Percentiles rank a stretch among this genome's conserved stretches.
Conservation (phyloP, 148 eudicot genomes). For the Camellia sinensis region DNA sequence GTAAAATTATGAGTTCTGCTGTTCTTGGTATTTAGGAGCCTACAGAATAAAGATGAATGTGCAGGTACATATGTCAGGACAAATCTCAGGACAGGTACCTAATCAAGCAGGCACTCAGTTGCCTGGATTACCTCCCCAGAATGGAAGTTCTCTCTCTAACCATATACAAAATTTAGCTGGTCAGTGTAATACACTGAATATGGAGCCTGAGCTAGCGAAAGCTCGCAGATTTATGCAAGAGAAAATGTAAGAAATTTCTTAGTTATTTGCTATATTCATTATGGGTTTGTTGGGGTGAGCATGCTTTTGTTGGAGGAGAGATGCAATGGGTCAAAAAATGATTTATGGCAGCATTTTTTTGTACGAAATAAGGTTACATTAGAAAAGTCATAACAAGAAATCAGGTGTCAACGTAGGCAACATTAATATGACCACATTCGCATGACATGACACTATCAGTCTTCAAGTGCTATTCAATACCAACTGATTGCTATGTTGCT, state of each 20-base stretch:
- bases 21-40: conserved; percentile 1
- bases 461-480: neutral
- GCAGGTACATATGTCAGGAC: conserved; percentile 55
- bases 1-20: neutral
- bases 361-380: neutral
- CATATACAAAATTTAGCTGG: conserved; percentile 51
- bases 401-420: neutral
- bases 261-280: neutral
- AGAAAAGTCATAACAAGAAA: neutral
- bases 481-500: neutral
- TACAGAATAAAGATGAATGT: conserved; percentile 36
- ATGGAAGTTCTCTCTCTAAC: conserved; percentile 46
- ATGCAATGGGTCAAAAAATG: neutral
- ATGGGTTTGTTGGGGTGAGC: neutral
- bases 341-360: neutral
- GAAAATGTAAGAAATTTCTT: conserved; percentile 60
- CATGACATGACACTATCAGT: neutral
- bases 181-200: conserved; percentile 35
- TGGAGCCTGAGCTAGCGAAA: conserved; percentile 43
- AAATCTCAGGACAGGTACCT: conserved; percentile 63
- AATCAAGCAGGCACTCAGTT: conserved; percentile 52
- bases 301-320: neutral
- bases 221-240: conserved; percentile 51
- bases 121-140: conserved; percentile 52
- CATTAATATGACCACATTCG: neutral